phyloP scores from a whole-genome alignment of 2,329 filamentous ascomycete species.

The Chaetomium olivaceum region DNA sequence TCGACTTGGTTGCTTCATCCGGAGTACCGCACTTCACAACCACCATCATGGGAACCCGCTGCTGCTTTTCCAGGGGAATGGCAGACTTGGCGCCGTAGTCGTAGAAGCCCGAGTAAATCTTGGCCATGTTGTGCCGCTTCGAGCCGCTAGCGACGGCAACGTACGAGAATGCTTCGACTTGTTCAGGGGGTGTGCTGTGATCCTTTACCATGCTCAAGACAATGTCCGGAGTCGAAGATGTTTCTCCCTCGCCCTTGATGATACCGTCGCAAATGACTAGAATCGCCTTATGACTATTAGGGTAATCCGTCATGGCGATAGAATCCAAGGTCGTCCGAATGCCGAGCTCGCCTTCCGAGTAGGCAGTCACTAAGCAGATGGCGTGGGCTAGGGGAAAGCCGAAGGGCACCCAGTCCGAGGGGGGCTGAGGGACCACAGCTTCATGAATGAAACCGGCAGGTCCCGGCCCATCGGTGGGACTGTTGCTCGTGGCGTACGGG shows the following conservation, averaged over 20 bases:
- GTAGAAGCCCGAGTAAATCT: conserved; percentile 97
- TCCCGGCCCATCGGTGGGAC: conserved; percentile 67
- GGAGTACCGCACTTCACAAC: conserved; percentile 95
- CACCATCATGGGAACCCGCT: conserved; percentile 96
- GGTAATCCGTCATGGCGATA: conserved; percentile 95
- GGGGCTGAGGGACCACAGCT: conserved; percentile 91
- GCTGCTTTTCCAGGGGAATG: conserved; percentile 83
- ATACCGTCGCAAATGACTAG: conserved; percentile 95
- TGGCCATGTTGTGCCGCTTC: conserved; percentile 99
- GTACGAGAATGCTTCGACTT: conserved; percentile 90
- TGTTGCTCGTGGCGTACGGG: conserved; percentile 55
- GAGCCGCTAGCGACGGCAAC: conserved; percentile 93
- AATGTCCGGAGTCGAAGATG: conserved; percentile 83
- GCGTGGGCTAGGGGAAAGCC: conserved; percentile 91
- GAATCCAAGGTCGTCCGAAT: conserved; percentile 94
- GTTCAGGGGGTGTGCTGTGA: conserved; percentile 72
- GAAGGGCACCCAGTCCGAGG: conserved; percentile 95
- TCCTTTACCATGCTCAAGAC: conserved; percentile 94
- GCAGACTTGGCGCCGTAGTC: conserved; percentile 83
- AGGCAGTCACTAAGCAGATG: conserved; percentile 93
- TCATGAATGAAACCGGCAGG: conserved; percentile 96
- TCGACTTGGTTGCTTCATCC: conserved; percentile 75
- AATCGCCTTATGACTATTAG: conserved; percentile 98
- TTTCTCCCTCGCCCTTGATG: conserved; percentile 93
- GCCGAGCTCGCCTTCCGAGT: conserved; percentile 92